These are phyloP conservation scores for Eucalyptus pauciflora DNA, from an alignment of 345 rosid species.

Conservation along the genomic window DNA sequence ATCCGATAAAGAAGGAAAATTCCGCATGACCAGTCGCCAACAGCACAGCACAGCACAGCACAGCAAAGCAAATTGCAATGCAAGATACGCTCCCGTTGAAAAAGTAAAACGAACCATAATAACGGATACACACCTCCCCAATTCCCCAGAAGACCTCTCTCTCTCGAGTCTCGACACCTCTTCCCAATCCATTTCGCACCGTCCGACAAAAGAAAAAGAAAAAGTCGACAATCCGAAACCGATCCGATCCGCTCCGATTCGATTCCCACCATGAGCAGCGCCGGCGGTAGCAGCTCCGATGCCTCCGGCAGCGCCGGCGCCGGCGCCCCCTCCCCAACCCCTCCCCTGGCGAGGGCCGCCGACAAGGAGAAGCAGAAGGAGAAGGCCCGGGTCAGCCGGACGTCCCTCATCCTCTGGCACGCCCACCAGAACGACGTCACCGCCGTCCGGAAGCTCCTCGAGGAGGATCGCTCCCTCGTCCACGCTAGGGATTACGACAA, in stretches of 20 bases:
- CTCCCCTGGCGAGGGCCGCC: constrained; percentile 12
- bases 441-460: constrained; percentile 83
- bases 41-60: background rate
- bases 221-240: background rate
- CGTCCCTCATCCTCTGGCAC: constrained; percentile 94
- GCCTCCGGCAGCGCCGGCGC: constrained; percentile 23
- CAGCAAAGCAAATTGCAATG: too few relatives aligned
- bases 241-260: background rate
- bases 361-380: constrained; percentile 67
- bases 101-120: background rate
- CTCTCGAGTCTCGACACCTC: background rate
- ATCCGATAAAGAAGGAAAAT: background rate
- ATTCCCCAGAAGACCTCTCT: background rate
- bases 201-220: background rate
- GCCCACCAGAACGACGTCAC: constrained; percentile 91
- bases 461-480: constrained; percentile 80
- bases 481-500: constrained; percentile 88
- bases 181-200: background rate
- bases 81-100: background rate
- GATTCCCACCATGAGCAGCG: background rate
- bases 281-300: constrained; percentile 26
- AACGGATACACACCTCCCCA: background rate
- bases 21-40: background rate
- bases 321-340: constrained; percentile 3
- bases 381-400: constrained; percentile 96